Base-by-base conservation (phyloP, 371 early-diverging fungal species). In the Haplosporangium sp. region DNA sequence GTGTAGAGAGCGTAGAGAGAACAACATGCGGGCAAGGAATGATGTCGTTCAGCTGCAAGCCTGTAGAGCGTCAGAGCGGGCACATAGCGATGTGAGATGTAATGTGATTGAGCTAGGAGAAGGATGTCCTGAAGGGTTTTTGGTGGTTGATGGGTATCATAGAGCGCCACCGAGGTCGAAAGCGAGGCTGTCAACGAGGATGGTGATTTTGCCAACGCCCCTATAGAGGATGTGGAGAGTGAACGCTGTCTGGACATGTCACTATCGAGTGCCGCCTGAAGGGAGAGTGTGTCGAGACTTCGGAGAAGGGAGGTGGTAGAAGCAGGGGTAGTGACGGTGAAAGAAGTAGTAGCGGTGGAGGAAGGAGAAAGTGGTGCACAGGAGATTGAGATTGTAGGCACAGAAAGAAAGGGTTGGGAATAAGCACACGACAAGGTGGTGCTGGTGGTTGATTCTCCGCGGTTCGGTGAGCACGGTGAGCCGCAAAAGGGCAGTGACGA, bases 1-100 rank as follows among this genome's bases (percentile, higher is more conserved):
- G 77, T 76, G 41, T 76, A 76, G 23, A 76, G 77, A 13, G 77
- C 77, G 10, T 67, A 76, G 38, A 76, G 64, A 1, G 77, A 76
- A 41, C 64, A 51, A 16, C 77, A 76, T 21, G 77, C 77, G 14
- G 71, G 77, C 12, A 76, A 18, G 2, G 77, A 76, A 21, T 76
- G 59, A 16, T 76, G 77, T 9, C 52, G 46, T n/a, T 71, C 67
- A 18, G 64, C 77, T 10, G 77, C 77, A 3, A 71, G 50, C 36
- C 62, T 62, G 57, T 76, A 76, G 4, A 76, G 54, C 0, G 71
- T 55, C 58, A 76, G 14, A 11, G 77, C 77, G 12, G 66, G 72
- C 18, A 63, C 64, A 41, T 76, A 76, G 6, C 77, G 77, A 21
- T 76, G 77, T 0, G 77, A 76, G 55, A 76, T 76, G 41, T 76